Evolutionary conservation across 2,329 filamentous ascomycete genomes (phyloP).

Genomic region (Scedosporium minutisporum): DNA sequence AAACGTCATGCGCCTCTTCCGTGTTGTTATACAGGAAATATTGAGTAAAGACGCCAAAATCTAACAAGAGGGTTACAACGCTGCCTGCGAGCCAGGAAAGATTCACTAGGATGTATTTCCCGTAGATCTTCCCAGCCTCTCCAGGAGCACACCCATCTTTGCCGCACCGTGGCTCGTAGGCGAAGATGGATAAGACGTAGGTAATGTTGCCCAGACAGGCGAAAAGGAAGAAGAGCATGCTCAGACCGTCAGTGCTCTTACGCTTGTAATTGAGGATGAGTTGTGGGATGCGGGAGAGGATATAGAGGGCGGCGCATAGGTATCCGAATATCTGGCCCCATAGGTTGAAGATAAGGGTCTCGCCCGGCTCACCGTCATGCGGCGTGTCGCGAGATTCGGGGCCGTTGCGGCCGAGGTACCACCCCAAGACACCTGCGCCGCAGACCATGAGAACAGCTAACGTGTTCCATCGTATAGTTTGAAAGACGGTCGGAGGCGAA

Average conservation of each 20-base stretch:
- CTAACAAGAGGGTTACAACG: conserved; percentile 74
- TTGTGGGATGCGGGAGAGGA: conserved; percentile 82
- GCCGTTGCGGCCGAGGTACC: conserved; percentile 58
- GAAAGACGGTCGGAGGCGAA: conserved; percentile 39
- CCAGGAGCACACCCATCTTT: conserved; percentile 47
- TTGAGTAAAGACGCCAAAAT: conserved; percentile 79
- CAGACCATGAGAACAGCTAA: conserved; percentile 73
- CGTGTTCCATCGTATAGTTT: conserved; percentile 62
- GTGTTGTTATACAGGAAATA: conserved; percentile 72
- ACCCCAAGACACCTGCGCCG: conserved; percentile 72
- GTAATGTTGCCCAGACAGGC: conserved; percentile 92
- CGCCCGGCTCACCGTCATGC: conserved; percentile 26
- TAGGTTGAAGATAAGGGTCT: conserved; percentile 56
- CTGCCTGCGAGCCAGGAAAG: conserved; percentile 85
- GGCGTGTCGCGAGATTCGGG: conserved; percentile 28
- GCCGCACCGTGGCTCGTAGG: conserved; percentile 68
- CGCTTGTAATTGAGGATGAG: conserved; percentile 84
- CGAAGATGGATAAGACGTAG: conserved; percentile 84
- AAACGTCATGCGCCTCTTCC: conserved; percentile 22
- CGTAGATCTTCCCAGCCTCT: conserved; percentile 61
- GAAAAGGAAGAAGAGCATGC: conserved; percentile 91
- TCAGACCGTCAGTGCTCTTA: conserved; percentile 88
- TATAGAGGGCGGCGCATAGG: conserved; percentile 79
- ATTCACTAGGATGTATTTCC: conserved; percentile 78
- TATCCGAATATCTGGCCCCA: conserved; percentile 90